These are phyloP conservation scores for Neurospora sp. DNA, from an alignment of 495 filamentous ascomycete genomes.

Conservation along the genomic window DNA sequence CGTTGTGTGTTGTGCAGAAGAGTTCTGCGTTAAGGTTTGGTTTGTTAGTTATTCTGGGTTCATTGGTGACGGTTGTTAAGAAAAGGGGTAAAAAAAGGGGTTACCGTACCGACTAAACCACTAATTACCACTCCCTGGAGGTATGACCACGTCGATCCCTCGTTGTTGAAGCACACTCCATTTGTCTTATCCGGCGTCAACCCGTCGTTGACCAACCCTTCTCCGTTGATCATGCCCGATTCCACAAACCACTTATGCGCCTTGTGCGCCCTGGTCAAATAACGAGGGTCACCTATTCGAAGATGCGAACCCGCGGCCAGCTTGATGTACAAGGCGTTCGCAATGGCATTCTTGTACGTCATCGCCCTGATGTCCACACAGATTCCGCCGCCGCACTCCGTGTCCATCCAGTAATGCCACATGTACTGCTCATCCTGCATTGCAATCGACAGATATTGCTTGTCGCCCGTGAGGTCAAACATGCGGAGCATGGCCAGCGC, in stretches of 20 bases:
- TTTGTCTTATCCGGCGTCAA: slow-evolving; percentile 28
- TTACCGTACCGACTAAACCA: slow-evolving; percentile 46
- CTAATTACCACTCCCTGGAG: slow-evolving; percentile 69
- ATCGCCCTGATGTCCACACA: slow-evolving; percentile 49
- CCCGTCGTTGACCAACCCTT: slow-evolving; percentile 57
- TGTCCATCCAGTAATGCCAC: slow-evolving; percentile 45
- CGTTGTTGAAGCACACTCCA: slow-evolving; percentile 50
- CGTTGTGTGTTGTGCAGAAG: slow-evolving; percentile 11
- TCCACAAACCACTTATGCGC: slow-evolving; percentile 58
- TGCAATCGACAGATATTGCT: slow-evolving; percentile 42
- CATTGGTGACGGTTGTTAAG: background rate
- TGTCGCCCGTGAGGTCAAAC: slow-evolving; percentile 49
- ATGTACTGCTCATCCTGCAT: slow-evolving; percentile 49
- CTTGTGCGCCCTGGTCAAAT: slow-evolving; percentile 41
- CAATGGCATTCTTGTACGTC: slow-evolving; percentile 55
- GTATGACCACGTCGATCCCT: slow-evolving; percentile 53
- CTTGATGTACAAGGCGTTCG: slow-evolving; percentile 60
- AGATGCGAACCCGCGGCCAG: slow-evolving; percentile 57
- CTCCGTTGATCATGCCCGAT: slow-evolving; percentile 52
- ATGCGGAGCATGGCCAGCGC: slow-evolving; percentile 52
- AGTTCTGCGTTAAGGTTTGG: slow-evolving; percentile 9
- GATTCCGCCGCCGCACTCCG: slow-evolving; percentile 44
- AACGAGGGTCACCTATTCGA: slow-evolving; percentile 38
- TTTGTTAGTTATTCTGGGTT: slow-evolving; percentile 25
- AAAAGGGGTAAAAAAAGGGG: background rate